Percentiles rank a stretch among this genome's conserved stretches.
These are phyloP conservation scores for Capsicum chinense DNA, from an alignment of 257 asterid species.

Conservation along the genomic window DNA sequence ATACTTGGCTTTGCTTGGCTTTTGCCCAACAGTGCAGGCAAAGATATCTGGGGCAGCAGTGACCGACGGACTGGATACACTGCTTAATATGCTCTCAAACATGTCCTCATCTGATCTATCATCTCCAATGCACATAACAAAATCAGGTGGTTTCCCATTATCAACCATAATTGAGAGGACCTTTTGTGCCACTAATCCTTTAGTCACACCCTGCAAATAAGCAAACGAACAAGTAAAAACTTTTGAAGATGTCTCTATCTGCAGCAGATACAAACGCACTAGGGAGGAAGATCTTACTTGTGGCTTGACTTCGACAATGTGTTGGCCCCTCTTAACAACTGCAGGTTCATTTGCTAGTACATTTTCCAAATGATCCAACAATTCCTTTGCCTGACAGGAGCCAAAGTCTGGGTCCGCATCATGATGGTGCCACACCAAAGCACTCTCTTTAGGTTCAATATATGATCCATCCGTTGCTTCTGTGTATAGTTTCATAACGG, in stretches of 20 bases:
- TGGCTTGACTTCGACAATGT: constrained; percentile 92
- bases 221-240: constrained; percentile 28
- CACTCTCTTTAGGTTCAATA: constrained; percentile 86
- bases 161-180: constrained; percentile 60
- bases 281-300: constrained; percentile 54
- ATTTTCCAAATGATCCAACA: constrained; percentile 77
- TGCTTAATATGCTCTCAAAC: constrained; percentile 79
- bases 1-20: constrained; percentile 94
- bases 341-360: constrained; percentile 94
- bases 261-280: neutral
- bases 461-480: constrained; percentile 92
- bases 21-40: constrained; percentile 95
- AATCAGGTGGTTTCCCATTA: constrained; percentile 64
- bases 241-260: neutral
- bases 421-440: constrained; percentile 91
- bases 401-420: constrained; percentile 90
- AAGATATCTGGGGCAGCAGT: constrained; percentile 65
- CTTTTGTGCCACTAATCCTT: constrained; percentile 78
- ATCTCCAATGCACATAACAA: constrained; percentile 84
- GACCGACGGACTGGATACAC: constrained; percentile 47
- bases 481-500: constrained; percentile 77
- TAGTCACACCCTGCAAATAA: constrained; percentile 80
- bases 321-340: constrained; percentile 87
- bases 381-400: constrained; percentile 86
- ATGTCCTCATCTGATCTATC: constrained; percentile 90